A percentile compares a stretch with the other conserved stretches of the same genome.
Conservation (phyloP, 2,329 filamentous ascomycete genomes). For the Fusarium tricinctum region DNA sequence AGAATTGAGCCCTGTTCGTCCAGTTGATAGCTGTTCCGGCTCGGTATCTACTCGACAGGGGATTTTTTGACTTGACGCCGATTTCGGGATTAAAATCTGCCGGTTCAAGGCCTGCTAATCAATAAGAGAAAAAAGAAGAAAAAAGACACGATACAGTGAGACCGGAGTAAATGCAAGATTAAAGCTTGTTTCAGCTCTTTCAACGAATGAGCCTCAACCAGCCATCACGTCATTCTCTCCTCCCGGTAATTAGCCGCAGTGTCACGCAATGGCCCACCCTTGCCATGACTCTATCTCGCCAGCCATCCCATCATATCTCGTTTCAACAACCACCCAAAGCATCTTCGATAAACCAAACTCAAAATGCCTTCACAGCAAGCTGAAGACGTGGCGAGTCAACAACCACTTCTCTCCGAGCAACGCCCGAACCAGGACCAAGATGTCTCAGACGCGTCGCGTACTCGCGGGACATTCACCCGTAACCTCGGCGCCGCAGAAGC, state of each 20-base stretch:
- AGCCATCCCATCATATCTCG: background rate
- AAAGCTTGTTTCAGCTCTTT: background rate
- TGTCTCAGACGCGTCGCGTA: slow-evolving; percentile 11
- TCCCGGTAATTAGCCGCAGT: slow-evolving; percentile 46
- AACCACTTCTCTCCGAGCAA: slow-evolving; percentile 39
- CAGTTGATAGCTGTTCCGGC: slow-evolving; percentile 15
- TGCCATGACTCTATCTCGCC: slow-evolving; percentile 18
- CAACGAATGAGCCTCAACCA: background rate
- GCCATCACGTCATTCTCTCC: slow-evolving; percentile 19
- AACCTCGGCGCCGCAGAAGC: slow-evolving; percentile 64
- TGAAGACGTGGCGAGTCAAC: slow-evolving; percentile 21
- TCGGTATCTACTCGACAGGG: background rate
- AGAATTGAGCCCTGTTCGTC: slow-evolving; percentile 15
- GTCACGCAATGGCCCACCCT: slow-evolving; percentile 14
- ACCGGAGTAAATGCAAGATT: background rate
- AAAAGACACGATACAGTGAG: background rate
- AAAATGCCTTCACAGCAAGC: slow-evolving; percentile 32
- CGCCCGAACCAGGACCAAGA: slow-evolving; percentile 9
- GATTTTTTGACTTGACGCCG: background rate
- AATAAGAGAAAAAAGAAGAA: too few species aligned
- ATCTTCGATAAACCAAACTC: background rate
- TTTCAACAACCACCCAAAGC: slow-evolving; percentile 5
- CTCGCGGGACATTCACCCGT: slow-evolving; percentile 55
- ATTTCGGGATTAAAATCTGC: background rate
- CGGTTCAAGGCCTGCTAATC: background rate